Conservation (phyloP, 768 basidiomycete species). For the Leucocoprinus birnbaumii region DNA sequence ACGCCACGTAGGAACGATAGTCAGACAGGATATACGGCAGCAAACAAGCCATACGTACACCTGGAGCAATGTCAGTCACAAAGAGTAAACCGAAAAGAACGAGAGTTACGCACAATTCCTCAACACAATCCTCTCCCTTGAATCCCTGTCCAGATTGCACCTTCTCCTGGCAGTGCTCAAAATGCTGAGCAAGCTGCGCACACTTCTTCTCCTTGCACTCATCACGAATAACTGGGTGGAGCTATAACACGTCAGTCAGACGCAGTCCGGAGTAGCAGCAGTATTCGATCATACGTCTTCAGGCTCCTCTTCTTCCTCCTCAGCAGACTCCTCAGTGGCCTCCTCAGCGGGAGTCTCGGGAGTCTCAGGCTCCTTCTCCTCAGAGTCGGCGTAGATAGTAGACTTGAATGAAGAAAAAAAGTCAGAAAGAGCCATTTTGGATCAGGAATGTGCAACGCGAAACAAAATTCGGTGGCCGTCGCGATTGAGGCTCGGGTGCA, state of each 20-base stretch:
- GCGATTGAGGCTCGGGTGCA: background rate
- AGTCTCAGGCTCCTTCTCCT: conserved; percentile 42
- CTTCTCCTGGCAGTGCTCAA: conserved; percentile 89
- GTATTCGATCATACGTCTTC: conserved; percentile 66
- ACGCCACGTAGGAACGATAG: background rate
- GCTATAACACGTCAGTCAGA: conserved; percentile 35
- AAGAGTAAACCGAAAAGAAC: conserved; percentile 9
- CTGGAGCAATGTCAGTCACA: conserved; percentile 18
- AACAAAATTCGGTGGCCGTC: background rate
- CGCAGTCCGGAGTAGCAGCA: background rate
- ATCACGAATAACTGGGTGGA: conserved; percentile 68
- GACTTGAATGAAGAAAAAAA: conserved; percentile 47
- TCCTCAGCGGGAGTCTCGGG: conserved; percentile 53
- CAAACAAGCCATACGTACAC: conserved; percentile 27
- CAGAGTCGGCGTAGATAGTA: conserved; percentile 38
- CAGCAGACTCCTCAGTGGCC: conserved; percentile 18
- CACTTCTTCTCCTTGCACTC: conserved; percentile 75
- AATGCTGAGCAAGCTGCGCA: conserved; percentile 70
- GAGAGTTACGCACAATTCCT: conserved; percentile 72
- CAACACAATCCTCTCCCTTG: conserved; percentile 91
- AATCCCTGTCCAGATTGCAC: conserved; percentile 78
- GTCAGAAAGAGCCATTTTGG: conserved; percentile 5
- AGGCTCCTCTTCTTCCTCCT: conserved; percentile 46
- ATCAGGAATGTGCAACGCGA: background rate
- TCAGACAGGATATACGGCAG: conserved; percentile 16